Percentiles rank a stretch among this genome's conserved stretches.
phyloP scores from a whole-genome alignment of 345 rosid species.

The Eucalyptus camaldulensis region DNA sequence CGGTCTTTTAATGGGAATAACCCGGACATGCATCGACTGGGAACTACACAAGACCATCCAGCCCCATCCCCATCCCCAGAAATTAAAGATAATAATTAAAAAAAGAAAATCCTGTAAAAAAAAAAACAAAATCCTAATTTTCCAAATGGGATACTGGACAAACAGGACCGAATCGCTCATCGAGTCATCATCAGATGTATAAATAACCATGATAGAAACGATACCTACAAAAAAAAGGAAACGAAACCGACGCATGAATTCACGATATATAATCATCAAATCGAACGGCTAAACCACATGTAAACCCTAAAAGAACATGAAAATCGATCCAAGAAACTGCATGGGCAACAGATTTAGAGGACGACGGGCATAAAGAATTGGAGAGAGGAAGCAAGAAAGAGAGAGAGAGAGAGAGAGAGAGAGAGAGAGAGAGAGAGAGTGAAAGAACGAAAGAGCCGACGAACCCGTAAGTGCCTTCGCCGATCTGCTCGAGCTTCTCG shows the following conservation, averaged over 20 bases:
- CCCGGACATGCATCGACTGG: not conserved
- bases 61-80: not conserved
- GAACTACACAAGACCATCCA: not conserved
- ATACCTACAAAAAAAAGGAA: constrained; percentile 3
- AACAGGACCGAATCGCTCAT: not conserved
- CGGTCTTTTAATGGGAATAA: not conserved
- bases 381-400: not conserved
- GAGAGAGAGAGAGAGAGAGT: not conserved
- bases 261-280: not conserved
- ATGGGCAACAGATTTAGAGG: not conserved
- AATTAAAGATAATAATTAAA: too few species aligned
- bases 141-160: not conserved
- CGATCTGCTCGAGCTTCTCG: constrained; percentile 50
- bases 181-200: constrained; percentile 5
- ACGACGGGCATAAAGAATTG: not conserved
- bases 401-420: not conserved
- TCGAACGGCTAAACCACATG: not conserved
- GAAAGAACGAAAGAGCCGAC: not conserved
- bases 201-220: not conserved
- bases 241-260: not conserved
- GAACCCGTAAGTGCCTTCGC: constrained; percentile 56
- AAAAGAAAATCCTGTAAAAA: not conserved
- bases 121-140: not conserved
- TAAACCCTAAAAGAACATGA: not conserved
- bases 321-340: not conserved